These are phyloP conservation scores for Trypanosoma conorhini DNA, from an alignment of 208 protist genomes.

Conservation along the genomic window DNA sequence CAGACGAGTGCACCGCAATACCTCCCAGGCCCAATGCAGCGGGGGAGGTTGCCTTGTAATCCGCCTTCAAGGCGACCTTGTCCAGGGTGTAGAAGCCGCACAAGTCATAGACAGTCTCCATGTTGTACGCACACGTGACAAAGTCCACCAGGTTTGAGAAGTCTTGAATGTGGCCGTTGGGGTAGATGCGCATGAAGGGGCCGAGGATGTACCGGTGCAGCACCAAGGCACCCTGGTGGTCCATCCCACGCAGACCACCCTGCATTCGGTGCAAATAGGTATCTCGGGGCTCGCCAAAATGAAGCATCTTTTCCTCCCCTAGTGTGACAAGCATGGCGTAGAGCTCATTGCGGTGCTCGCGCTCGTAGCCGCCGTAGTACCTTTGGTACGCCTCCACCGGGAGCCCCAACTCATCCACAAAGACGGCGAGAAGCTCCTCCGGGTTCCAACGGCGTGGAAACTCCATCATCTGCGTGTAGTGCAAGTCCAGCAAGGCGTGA, in stretches of 20 bases:
- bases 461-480: conserved; percentile 84
- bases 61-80: conserved; percentile 65
- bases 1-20: conserved; percentile 68
- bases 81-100: conserved; percentile 87
- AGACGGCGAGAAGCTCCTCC: conserved; percentile 48
- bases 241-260: conserved; percentile 80
- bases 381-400: conserved; percentile 55
- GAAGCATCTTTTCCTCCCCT: conserved; percentile 80
- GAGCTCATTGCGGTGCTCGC: conserved; percentile 67
- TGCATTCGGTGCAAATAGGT: conserved; percentile 85
- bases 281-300: conserved; percentile 76
- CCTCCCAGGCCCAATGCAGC: conserved; percentile 84
- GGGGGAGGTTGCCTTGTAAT: conserved; percentile 78
- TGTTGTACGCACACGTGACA: conserved; percentile 89
- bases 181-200: conserved; percentile 85
- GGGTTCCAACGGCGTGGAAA: conserved; percentile 84
- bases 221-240: conserved; percentile 86
- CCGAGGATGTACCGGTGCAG: conserved; percentile 81
- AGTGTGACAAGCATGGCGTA: conserved; percentile 79
- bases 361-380: conserved; percentile 52
- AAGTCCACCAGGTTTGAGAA: conserved; percentile 92
- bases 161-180: conserved; percentile 87
- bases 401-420: conserved; percentile 59
- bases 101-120: conserved; percentile 93
- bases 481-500: conserved; percentile 86